A percentile compares a stretch with the other conserved stretches of the same genome.
These are phyloP conservation scores for Penicillium digitatum DNA, from an alignment of 2,329 filamentous ascomycete genomes.

Conservation along the genomic window DNA sequence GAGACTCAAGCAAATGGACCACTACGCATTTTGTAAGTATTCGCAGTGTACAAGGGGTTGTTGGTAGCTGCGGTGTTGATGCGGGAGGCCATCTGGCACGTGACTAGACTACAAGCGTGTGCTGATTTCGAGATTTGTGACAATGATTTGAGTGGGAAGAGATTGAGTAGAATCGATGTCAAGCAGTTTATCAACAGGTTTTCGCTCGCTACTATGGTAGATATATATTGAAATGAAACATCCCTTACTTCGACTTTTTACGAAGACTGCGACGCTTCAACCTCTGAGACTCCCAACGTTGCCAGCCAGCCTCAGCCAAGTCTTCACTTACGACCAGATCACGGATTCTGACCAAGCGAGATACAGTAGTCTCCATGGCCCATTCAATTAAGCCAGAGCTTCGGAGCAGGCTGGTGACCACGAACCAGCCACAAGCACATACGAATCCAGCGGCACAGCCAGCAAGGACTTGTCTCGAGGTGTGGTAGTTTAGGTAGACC, in stretches of 20 bases:
- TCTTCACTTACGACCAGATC: conserved; percentile 88
- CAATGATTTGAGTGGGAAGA: not conserved
- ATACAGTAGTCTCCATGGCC: conserved; percentile 63
- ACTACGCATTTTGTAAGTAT: not conserved
- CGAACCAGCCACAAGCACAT: conserved; percentile 76
- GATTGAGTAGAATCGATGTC: not conserved
- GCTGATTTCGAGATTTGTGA: not conserved
- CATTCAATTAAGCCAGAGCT: conserved; percentile 66
- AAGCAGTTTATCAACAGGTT: not conserved
- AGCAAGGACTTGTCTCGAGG: conserved; percentile 77
- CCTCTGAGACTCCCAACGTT: conserved; percentile 69
- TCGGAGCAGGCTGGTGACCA: conserved; percentile 63
- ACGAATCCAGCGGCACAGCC: conserved; percentile 67
- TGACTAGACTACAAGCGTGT: not conserved
- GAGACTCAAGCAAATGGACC: not conserved
- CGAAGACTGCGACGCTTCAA: conserved; percentile 29
- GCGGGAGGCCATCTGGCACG: not conserved
- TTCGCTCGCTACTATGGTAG: not conserved
- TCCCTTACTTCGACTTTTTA: conserved; percentile 29
- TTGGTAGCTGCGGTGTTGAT: not conserved
- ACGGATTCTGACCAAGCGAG: conserved; percentile 66
- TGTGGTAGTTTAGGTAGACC: conserved; percentile 91
- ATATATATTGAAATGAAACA: not conserved
- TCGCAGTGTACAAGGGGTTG: not conserved
- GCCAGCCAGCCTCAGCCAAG: conserved; percentile 86